Percentiles rank a stretch among this genome's conserved stretches.
Evolutionary conservation across 2,329 filamentous ascomycete species (phyloP).

Genomic region (Aspergillus sp.): DNA sequence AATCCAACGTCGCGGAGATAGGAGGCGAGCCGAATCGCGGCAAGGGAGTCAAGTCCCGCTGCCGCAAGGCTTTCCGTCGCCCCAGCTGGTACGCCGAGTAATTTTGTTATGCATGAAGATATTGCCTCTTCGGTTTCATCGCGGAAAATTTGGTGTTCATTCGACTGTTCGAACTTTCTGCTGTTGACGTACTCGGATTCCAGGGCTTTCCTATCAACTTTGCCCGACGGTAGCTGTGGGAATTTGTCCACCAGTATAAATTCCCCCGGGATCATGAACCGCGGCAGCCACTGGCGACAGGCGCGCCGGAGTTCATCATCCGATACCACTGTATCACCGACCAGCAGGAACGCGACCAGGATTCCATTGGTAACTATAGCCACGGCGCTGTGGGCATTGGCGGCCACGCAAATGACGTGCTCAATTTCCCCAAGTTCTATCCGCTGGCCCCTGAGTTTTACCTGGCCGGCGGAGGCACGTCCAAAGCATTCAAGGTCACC

Average conservation of each 20-base stretch:
- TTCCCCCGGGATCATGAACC: slow-evolving; percentile 17
- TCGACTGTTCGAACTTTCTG: slow-evolving; percentile 10
- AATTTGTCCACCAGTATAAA: slow-evolving; percentile 14
- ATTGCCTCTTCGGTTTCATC: slow-evolving; percentile 26
- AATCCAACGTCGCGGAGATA: slow-evolving; percentile 50
- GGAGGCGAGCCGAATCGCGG: slow-evolving; percentile 55
- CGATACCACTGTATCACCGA: slow-evolving; percentile 1
- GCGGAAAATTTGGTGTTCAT: slow-evolving; percentile 9
- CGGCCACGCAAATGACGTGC: slow-evolving; percentile 16
- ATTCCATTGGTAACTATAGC: slow-evolving; percentile 13
- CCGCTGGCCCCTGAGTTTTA: slow-evolving; percentile 76
- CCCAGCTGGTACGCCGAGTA: slow-evolving; percentile 32
- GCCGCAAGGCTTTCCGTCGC: slow-evolving; percentile 39
- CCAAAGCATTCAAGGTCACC: slow-evolving; percentile 64
- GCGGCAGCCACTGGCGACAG: slow-evolving; percentile 9
- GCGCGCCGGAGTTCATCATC: slow-evolving; percentile 7
- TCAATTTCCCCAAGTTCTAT: slow-evolving; percentile 73
- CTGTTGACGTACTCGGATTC: slow-evolving; percentile 38
- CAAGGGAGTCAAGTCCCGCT: slow-evolving; percentile 58
- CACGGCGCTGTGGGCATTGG: slow-evolving; percentile 15
- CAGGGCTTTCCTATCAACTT: slow-evolving; percentile 18
- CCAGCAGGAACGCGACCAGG: slow-evolving; percentile 16
- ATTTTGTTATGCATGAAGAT: slow-evolving; percentile 30
- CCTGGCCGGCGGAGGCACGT: slow-evolving; percentile 66
- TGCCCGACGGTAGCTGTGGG: slow-evolving; percentile 18